phyloP scores from a whole-genome alignment of 2,329 filamentous ascomycete genomes.

The Trichoderma guizhouense region DNA sequence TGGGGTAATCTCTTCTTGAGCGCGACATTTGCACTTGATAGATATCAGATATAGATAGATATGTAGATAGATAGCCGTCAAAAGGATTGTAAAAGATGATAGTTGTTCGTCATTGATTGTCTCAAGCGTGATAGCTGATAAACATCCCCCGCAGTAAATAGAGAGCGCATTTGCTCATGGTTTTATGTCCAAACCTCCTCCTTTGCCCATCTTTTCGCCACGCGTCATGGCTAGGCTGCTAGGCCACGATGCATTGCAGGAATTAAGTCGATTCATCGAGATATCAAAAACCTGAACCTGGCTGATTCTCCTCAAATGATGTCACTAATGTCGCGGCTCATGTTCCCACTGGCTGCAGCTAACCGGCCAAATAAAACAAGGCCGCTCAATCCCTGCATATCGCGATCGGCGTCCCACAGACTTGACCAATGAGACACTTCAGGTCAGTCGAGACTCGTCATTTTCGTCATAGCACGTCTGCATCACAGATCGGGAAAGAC shows the following conservation, averaged over 20 bases:
- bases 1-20: background rate
- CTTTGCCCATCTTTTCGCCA: background rate
- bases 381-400: constrained; percentile 15
- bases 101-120: background rate
- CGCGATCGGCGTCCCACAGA: constrained; percentile 7
- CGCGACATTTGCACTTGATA: background rate
- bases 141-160: background rate
- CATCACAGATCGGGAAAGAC: background rate
- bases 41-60: background rate
- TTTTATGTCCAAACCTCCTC: background rate
- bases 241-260: background rate
- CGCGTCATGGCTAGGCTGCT: background rate
- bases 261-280: background rate
- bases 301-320: background rate
- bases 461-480: constrained; percentile 9
- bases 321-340: constrained; percentile 2
- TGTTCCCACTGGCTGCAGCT: constrained; percentile 4
- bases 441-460: background rate
- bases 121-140: background rate
- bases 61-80: background rate
- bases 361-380: background rate
- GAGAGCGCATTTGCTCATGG: background rate
- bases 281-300: background rate
- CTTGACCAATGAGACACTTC: background rate
- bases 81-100: background rate